Evolutionary conservation across 208 protist genomes (phyloP).

Genomic region (Herpetomonas samuelpessoai): DNA sequence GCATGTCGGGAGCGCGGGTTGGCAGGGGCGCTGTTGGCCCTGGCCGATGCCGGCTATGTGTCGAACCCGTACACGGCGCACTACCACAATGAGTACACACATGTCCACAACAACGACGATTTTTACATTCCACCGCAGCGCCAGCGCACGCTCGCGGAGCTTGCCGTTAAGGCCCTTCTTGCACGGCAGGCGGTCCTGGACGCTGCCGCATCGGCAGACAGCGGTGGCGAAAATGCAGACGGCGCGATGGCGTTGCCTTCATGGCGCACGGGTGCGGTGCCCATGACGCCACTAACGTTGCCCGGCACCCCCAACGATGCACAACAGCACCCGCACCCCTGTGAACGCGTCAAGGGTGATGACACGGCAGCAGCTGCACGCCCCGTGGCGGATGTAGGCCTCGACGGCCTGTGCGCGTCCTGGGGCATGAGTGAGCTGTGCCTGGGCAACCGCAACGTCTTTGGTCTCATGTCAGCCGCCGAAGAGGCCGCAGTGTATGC

Average conservation of each 20-base stretch:
- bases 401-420: background rate
- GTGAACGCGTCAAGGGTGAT: background rate
- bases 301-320: background rate
- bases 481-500: conserved; percentile 33
- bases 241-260: too few species aligned
- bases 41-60: background rate
- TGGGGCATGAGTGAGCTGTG: conserved; percentile 7
- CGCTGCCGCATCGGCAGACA: too few species aligned
- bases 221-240: too few species aligned
- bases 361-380: background rate
- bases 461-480: conserved; percentile 29
- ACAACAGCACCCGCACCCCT: background rate
- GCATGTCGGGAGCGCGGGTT: background rate
- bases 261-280: background rate
- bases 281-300: background rate
- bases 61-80: conserved; percentile 10
- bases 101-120: conserved; percentile 24
- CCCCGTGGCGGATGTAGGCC: too few species aligned
- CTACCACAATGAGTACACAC: conserved; percentile 39
- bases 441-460: conserved; percentile 14
- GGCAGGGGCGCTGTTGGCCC: background rate
- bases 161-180: background rate
- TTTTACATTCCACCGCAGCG: conserved; percentile 17
- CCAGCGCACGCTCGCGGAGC: background rate
- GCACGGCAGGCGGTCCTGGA: background rate